A percentile compares a stretch with the other conserved stretches of the same genome.
These are phyloP conservation scores for Neonectria coccinea DNA, from an alignment of 2,329 filamentous ascomycete genomes.

Conservation along the genomic window DNA sequence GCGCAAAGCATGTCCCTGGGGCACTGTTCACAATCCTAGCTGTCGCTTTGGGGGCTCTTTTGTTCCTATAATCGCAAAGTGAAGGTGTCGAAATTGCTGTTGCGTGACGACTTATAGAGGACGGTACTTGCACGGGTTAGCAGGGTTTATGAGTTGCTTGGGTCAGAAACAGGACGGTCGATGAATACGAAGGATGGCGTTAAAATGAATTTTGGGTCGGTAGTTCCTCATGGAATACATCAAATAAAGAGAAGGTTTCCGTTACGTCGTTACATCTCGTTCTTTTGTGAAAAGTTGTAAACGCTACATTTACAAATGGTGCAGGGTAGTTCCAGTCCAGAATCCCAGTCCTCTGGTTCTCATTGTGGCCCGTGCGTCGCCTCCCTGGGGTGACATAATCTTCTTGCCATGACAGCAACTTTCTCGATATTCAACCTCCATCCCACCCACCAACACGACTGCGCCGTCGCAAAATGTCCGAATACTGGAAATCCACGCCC, in stretches of 20 bases:
- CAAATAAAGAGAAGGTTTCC: neutral
- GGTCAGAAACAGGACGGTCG: neutral
- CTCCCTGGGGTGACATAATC: slow-evolving; percentile 34
- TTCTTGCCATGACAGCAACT: slow-evolving; percentile 8
- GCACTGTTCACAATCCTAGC: slow-evolving; percentile 1
- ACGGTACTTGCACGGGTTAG: slow-evolving; percentile 12
- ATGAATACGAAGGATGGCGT: neutral
- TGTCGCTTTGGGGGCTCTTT: neutral
- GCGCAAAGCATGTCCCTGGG: slow-evolving; percentile 3
- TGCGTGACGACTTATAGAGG: neutral
- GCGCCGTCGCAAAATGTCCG: slow-evolving; percentile 73
- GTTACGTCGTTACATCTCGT: neutral
- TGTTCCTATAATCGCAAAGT: neutral
- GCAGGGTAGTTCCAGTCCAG: neutral
- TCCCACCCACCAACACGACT: slow-evolving; percentile 13
- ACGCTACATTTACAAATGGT: neutral
- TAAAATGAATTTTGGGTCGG: neutral
- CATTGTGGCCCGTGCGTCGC: slow-evolving; percentile 11
- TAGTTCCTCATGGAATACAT: neutral
- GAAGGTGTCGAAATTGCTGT: neutral
- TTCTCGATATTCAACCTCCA: slow-evolving; percentile 8
- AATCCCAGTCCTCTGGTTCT: neutral
- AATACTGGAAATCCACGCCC: slow-evolving; percentile 99
- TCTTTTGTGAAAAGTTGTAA: neutral
- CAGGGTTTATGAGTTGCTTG: slow-evolving; percentile 1